phyloP scores from a whole-genome alignment of 2,329 filamentous ascomycete genomes.

The Colletotrichum liaoningense region DNA sequence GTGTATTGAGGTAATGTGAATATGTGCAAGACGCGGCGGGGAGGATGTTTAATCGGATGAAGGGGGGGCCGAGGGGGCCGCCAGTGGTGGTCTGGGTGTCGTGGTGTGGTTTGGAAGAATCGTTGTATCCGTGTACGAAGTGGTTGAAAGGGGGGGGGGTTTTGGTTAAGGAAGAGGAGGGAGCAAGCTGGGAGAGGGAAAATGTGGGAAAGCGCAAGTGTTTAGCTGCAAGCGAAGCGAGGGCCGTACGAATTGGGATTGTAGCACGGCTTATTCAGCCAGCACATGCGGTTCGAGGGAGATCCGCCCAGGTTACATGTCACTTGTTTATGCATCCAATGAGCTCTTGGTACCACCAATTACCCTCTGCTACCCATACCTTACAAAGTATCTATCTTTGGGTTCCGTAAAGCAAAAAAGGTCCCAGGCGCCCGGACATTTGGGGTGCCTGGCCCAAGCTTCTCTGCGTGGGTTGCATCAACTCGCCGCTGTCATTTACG shows the following conservation, averaged over 20 bases:
- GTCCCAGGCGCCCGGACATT: not conserved
- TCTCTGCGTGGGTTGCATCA: conserved; percentile 6
- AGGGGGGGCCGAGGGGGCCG: not conserved
- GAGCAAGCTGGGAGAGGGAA: conserved; percentile 6
- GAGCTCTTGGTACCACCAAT: not conserved
- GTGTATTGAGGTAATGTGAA: conserved; percentile 8
- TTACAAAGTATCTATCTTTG: too few relatives aligned
- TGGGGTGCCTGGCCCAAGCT: not conserved
- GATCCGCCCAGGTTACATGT: conserved; percentile 18
- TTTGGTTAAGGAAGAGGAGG: conserved; percentile 36
- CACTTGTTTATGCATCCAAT: conserved; percentile 19
- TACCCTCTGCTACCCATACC: too few relatives aligned
- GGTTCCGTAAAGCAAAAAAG: too few relatives aligned
- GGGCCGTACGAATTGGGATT: not conserved
- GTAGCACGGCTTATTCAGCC: not conserved
- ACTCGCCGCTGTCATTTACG: conserved; percentile 2
- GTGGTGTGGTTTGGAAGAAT: conserved; percentile 20
- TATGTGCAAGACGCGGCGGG: conserved; percentile 12
- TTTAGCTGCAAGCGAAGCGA: conserved; percentile 19
- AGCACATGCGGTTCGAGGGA: not conserved
- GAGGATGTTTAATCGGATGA: conserved; percentile 9
- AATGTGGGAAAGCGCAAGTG: conserved; percentile 26
- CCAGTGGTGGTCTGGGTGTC: not conserved
- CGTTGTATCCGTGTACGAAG: conserved; percentile 35
- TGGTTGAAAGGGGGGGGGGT: not conserved